Percentiles rank a stretch among this genome's conserved stretches.
Conservation (phyloP, 768 basidiomycete species). For the Daedalea quercina region DNA sequence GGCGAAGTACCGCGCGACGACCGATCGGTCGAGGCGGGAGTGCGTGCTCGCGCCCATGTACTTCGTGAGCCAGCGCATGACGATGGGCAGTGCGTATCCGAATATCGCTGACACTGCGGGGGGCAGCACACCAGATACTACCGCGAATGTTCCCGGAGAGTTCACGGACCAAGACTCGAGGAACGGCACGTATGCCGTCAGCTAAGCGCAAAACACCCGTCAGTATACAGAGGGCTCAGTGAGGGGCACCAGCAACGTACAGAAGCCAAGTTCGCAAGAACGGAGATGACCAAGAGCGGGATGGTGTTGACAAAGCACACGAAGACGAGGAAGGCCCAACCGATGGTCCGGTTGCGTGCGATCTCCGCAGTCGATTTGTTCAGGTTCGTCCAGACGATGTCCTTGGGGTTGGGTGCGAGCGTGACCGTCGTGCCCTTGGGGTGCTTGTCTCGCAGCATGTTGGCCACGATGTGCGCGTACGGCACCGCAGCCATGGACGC, state of each 20-base stretch:
- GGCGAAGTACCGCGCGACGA: constrained; percentile 86
- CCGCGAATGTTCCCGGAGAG: constrained; percentile 64
- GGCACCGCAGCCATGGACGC: constrained; percentile 86
- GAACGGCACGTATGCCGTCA: constrained; percentile 68
- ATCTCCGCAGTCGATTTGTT: constrained; percentile 63
- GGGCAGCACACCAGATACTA: constrained; percentile 90
- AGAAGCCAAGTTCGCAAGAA: constrained; percentile 84
- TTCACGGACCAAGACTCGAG: constrained; percentile 61
- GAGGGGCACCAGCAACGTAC: constrained; percentile 35
- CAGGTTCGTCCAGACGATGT: constrained; percentile 93
- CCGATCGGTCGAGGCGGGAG: constrained; percentile 82
- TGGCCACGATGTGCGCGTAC: constrained; percentile 82
- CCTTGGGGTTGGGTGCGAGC: constrained; percentile 85
- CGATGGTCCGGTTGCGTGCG: constrained; percentile 58
- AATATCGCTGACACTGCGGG: constrained; percentile 85
- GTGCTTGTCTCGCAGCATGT: constrained; percentile 57
- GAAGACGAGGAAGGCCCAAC: constrained; percentile 69
- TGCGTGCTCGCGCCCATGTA: constrained; percentile 69
- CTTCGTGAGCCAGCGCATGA: constrained; percentile 78
- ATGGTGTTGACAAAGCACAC: constrained; percentile 95
- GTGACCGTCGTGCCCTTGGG: constrained; percentile 66
- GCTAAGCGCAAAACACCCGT: constrained; percentile 26
- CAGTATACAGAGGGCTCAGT: not conserved
- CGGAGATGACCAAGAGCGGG: constrained; percentile 84
- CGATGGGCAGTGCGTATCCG: constrained; percentile 82